phyloP scores from a whole-genome alignment of 768 basidiomycete species.

The Xanthoconium stramineum region DNA sequence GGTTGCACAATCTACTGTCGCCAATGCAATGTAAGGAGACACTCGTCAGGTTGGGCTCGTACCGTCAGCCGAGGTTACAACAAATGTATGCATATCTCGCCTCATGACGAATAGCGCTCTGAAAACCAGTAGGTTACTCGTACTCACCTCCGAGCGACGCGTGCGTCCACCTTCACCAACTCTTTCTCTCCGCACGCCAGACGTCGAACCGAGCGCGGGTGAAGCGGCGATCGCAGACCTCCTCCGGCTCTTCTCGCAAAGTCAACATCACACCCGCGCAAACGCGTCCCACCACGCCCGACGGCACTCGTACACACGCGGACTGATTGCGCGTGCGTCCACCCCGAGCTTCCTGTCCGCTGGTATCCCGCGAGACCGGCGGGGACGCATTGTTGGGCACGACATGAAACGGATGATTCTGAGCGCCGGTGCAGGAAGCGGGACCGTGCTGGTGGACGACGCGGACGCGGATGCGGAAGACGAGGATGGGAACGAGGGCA shows the following conservation, averaged over 20 bases:
- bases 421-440: constrained; percentile 19
- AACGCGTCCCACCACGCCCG: constrained; percentile 27
- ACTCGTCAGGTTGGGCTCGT: constrained; percentile 50
- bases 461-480: constrained; percentile 32
- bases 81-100: constrained; percentile 60
- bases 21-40: constrained; percentile 53
- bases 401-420: constrained; percentile 30
- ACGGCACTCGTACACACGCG: constrained; percentile 25
- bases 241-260: constrained; percentile 57
- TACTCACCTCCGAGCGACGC: constrained; percentile 69
- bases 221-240: constrained; percentile 70
- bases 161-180: constrained; percentile 54
- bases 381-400: constrained; percentile 63
- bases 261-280: constrained; percentile 38
- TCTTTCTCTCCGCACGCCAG: constrained; percentile 48
- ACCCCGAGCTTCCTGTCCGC: constrained; percentile 70
- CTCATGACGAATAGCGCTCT: neutral
- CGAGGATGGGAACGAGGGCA: constrained; percentile 46
- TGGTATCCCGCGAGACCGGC: constrained; percentile 70
- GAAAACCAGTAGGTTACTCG: constrained; percentile 54
- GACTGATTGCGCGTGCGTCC: constrained; percentile 27
- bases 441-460: constrained; percentile 17
- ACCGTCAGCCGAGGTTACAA: constrained; percentile 68
- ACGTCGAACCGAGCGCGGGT: constrained; percentile 54
- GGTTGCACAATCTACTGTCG: constrained; percentile 55